Percentiles rank a stretch among this genome's conserved stretches.
Conservation (phyloP, 1,139 yeast genomes). For the Candida tropicalis region DNA sequence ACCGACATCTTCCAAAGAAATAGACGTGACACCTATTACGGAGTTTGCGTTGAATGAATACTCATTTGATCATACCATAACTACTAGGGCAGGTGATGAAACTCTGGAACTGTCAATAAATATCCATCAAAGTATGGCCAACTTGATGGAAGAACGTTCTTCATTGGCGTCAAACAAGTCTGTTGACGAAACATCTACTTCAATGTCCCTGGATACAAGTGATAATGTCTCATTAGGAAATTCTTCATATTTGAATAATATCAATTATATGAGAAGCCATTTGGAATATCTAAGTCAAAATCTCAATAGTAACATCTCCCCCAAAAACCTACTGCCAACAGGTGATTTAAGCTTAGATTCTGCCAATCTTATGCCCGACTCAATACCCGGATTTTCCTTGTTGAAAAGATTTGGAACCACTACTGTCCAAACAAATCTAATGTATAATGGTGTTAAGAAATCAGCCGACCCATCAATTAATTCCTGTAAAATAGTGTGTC, state of each 20-base stretch:
- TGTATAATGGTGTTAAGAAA: slow-evolving; percentile 23
- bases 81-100: slow-evolving; percentile 8
- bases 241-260: slow-evolving; percentile 29
- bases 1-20: not conserved
- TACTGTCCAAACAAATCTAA: slow-evolving; percentile 18
- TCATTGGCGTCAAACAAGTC: slow-evolving; percentile 10
- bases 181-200: slow-evolving; percentile 6
- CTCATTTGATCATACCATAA: slow-evolving; percentile 11
- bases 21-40: slow-evolving; percentile 1
- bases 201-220: slow-evolving; percentile 14
- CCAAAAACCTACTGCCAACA: slow-evolving; percentile 12
- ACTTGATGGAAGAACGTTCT: slow-evolving; percentile 12
- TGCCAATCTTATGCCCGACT: slow-evolving; percentile 20
- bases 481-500: slow-evolving; percentile 1
- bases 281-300: slow-evolving; percentile 24
- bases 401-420: slow-evolving; percentile 22
- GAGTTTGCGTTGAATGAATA: slow-evolving; percentile 9
- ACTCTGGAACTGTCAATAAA: slow-evolving; percentile 7
- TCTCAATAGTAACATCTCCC: slow-evolving; percentile 12
- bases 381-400: slow-evolving; percentile 29
- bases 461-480: not conserved
- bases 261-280: slow-evolving; percentile 28
- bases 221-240: slow-evolving; percentile 14
- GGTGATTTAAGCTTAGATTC: slow-evolving; percentile 18
- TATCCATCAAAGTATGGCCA: slow-evolving; percentile 14